phyloP scores from a whole-genome alignment of 345 rosid genomes.

The Sonneratia caseolaris region DNA sequence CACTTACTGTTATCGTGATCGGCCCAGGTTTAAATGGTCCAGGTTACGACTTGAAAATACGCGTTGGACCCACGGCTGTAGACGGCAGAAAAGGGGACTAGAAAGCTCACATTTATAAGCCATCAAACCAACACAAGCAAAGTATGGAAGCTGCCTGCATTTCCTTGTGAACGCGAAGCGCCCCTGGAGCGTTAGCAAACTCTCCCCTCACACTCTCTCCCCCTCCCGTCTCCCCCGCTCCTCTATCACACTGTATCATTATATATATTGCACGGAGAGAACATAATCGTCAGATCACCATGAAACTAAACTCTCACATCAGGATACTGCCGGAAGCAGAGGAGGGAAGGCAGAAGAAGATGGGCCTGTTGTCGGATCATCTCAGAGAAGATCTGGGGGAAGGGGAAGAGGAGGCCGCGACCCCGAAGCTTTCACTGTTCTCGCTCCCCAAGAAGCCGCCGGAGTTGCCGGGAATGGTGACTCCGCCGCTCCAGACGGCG shows the following conservation, averaged over 20 bases:
- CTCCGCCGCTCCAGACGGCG: constrained; percentile 50
- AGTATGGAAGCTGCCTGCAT: neutral
- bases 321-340: neutral
- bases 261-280: too few relatives aligned
- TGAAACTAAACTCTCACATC: neutral
- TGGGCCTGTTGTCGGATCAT: neutral
- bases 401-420: constrained; percentile 6
- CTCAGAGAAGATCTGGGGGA: neutral
- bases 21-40: neutral
- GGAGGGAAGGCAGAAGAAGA: neutral
- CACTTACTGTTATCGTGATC: neutral
- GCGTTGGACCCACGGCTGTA: neutral
- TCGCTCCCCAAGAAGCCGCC: constrained; percentile 36
- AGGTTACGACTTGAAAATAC: neutral
- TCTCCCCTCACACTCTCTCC: constrained; percentile 1
- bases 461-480: constrained; percentile 33
- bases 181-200: constrained; percentile 15
- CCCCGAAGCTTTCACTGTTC: constrained; percentile 45
- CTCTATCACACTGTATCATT: too few relatives aligned
- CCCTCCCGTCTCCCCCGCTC: neutral
- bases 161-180: constrained; percentile 42
- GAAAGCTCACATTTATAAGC: constrained; percentile 3
- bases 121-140: neutral
- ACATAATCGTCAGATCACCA: neutral
- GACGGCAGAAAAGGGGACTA: neutral